phyloP scores from a whole-genome alignment of 2,329 filamentous ascomycete genomes.

The Thielaviopsis punctulata region DNA sequence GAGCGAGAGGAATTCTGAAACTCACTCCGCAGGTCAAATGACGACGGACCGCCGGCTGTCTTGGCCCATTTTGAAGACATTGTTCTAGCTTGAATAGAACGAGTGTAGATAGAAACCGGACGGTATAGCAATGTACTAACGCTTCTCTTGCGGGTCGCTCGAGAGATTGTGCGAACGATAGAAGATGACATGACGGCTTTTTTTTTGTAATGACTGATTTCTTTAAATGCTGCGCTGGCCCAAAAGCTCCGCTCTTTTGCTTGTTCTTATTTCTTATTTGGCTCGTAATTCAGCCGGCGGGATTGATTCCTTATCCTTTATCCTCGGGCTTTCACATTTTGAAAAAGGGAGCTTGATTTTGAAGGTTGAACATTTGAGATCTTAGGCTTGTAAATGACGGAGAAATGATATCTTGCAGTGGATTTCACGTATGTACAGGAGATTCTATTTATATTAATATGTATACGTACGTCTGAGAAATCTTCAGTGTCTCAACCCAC shows the following conservation, averaged over 20 bases:
- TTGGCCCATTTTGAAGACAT: constrained; percentile 16
- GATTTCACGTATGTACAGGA: too few relatives aligned
- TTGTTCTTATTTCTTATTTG: background rate
- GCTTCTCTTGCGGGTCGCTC: background rate
- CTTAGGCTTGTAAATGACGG: too few relatives aligned
- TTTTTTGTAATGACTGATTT: background rate
- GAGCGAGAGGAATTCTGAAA: background rate
- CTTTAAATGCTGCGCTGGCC: background rate
- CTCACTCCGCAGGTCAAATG: constrained; percentile 25
- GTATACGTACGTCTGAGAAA: too few relatives aligned
- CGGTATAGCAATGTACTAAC: background rate
- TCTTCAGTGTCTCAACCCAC: too few relatives aligned
- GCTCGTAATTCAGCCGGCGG: background rate
- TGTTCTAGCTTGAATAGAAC: background rate
- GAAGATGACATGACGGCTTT: background rate
- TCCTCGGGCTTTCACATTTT: too few relatives aligned
- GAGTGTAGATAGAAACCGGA: background rate
- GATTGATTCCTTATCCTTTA: background rate
- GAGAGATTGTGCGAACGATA: background rate
- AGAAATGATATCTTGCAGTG: too few relatives aligned
- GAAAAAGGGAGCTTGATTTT: too few relatives aligned
- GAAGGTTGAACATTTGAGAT: too few relatives aligned
- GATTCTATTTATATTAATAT: too few relatives aligned
- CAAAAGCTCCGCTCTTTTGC: background rate
- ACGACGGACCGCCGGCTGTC: constrained; percentile 20